These are phyloP conservation scores for Dissophora ornata DNA, from an alignment of 192 early-diverging fungal genomes.

Conservation along the genomic window DNA sequence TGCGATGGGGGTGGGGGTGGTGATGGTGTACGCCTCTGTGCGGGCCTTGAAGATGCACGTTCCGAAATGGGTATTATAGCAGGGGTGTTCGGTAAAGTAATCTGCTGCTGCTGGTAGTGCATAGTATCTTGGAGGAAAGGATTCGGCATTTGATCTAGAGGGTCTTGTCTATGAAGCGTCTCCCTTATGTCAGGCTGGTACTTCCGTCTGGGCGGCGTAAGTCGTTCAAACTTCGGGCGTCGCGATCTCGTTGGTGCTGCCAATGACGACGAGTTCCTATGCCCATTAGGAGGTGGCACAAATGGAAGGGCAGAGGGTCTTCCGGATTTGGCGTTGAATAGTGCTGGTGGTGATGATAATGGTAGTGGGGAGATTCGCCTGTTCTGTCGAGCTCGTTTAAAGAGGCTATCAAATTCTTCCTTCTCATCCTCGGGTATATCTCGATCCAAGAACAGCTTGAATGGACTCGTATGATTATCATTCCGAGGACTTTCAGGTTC, in stretches of 20 bases:
- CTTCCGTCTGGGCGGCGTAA: neutral
- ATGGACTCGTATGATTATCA: neutral
- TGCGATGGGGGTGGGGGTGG: neutral
- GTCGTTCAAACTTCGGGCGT: neutral
- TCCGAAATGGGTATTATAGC: no score
- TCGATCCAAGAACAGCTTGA: slow-evolving; percentile 14
- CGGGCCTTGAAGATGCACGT: no score
- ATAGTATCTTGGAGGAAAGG: neutral
- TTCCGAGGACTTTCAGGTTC: neutral
- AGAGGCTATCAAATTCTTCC: neutral
- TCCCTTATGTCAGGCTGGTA: neutral
- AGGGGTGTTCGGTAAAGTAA: no score
- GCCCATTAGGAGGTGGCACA: no score
- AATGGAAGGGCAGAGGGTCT: neutral
- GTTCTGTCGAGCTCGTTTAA: neutral
- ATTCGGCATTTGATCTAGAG: neutral
- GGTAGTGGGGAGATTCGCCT: neutral
- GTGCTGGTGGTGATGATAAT: neutral
- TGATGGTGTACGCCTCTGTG: neutral
- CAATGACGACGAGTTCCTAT: neutral
- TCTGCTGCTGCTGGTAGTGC: no score
- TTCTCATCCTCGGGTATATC: slow-evolving; percentile 24
- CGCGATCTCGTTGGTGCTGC: slow-evolving; percentile 2
- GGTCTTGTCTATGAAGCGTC: neutral
- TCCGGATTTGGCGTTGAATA: neutral